Percentiles rank a stretch among this genome's conserved stretches.
Conservation (phyloP, 495 filamentous ascomycete genomes). For the Penicillium argentinense region DNA sequence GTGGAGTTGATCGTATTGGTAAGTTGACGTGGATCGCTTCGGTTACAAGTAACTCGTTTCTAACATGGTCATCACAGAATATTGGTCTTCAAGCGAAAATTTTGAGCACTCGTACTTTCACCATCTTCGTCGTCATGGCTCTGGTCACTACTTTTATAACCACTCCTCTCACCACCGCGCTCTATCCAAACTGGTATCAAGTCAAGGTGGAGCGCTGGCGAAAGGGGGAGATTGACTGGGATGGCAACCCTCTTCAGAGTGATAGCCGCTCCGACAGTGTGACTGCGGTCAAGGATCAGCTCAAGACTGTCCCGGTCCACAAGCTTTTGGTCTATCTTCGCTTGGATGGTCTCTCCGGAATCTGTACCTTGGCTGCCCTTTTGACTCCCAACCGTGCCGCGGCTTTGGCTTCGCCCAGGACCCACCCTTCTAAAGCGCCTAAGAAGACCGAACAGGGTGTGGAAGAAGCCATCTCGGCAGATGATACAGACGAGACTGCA, state of each 20-base stretch:
- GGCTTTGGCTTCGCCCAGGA: constrained; percentile 32
- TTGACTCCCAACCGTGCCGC: constrained; percentile 41
- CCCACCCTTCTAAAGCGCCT: constrained; percentile 48
- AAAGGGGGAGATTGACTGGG: constrained; percentile 91
- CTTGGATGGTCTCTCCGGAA: constrained; percentile 83
- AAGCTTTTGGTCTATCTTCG: constrained; percentile 69
- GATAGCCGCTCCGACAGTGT: constrained; percentile 39
- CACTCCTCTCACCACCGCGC: constrained; percentile 71
- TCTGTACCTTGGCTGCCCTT: constrained; percentile 82
- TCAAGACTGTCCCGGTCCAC: constrained; percentile 35
- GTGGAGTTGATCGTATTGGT: constrained; percentile 95
- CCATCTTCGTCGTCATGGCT: constrained; percentile 98
- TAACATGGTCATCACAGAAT: constrained; percentile 71
- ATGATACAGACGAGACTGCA: constrained; percentile 34
- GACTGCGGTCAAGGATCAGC: constrained; percentile 44
- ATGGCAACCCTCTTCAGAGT: constrained; percentile 58
- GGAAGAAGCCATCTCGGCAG: constrained; percentile 26
- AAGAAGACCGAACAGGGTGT: constrained; percentile 22
- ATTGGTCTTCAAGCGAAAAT: constrained; percentile 93
- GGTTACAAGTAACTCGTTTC: no score
- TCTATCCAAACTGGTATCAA: constrained; percentile 91
- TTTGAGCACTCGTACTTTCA: constrained; percentile 83
- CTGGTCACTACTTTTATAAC: constrained; percentile 90
- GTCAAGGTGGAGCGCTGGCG: constrained; percentile 89
- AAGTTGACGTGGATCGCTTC: constrained; percentile 35